phyloP scores from a whole-genome alignment of 805 yeast species.

The Candida pseudofarinosa region DNA sequence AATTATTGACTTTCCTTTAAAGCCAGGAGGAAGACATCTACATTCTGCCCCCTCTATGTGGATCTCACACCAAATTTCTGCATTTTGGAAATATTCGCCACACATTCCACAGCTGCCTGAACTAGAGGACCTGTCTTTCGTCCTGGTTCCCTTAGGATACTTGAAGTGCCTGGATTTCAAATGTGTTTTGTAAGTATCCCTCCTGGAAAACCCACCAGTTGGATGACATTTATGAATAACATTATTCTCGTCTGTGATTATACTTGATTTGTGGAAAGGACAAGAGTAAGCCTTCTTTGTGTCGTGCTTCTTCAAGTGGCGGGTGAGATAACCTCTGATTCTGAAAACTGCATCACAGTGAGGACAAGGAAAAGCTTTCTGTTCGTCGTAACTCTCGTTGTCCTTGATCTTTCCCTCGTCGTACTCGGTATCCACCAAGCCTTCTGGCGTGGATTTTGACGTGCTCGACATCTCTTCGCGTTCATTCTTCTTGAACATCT shows the following conservation, averaged over 20 bases:
- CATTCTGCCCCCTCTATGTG: slow-evolving; percentile 52
- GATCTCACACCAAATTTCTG: slow-evolving; percentile 48
- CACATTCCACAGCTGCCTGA: slow-evolving; percentile 55
- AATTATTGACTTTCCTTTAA: slow-evolving; percentile 41
- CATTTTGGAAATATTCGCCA: slow-evolving; percentile 44
- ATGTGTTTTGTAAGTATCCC: slow-evolving; percentile 59
- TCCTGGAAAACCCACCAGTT: slow-evolving; percentile 54
- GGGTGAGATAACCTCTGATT: slow-evolving; percentile 50
- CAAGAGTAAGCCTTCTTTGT: slow-evolving; percentile 49
- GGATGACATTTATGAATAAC: slow-evolving; percentile 49
- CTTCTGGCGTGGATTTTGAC: slow-evolving; percentile 23
- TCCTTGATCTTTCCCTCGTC: slow-evolving; percentile 7
- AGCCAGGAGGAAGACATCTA: slow-evolving; percentile 39
- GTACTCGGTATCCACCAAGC: slow-evolving; percentile 14
- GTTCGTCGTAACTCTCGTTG: slow-evolving; percentile 18
- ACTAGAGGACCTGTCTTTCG: slow-evolving; percentile 38
- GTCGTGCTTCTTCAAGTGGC: slow-evolving; percentile 53
- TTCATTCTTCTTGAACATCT: slow-evolving; percentile 12
- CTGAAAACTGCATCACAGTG: slow-evolving; percentile 47
- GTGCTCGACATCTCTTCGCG: slow-evolving; percentile 27
- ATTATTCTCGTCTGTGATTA: slow-evolving; percentile 36
- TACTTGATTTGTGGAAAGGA: slow-evolving; percentile 43
- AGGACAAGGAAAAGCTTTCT: slow-evolving; percentile 38
- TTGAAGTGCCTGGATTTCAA: slow-evolving; percentile 53
- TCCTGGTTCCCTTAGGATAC: slow-evolving; percentile 53